Evolutionary conservation across 225 moss, liverwort and hornwort species (phyloP), one percentile per base, ranked within the genome.

Genomic region (Anthoceros angustus): DNA sequence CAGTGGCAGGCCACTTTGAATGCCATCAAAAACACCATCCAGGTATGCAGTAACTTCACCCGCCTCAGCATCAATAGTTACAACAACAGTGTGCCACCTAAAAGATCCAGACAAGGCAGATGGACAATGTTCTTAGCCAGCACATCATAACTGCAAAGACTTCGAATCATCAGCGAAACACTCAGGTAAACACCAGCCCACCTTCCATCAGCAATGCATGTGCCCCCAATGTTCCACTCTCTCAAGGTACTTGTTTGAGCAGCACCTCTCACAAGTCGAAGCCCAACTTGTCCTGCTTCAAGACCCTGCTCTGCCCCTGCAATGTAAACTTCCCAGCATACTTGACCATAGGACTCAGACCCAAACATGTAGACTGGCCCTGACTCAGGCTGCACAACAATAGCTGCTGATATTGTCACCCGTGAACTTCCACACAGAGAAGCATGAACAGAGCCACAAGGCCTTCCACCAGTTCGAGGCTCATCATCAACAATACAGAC

Each of bases 291-390:
- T 66, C 95, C 95, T 68, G 95, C 95, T 73, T 98, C 95, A 62
- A 98, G 75, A 43, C 95, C 95, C 70, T 98, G 92, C 67, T 98
- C 91, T 25, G 95, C 95, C 67, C 95, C 95, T 42, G 95, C 95
- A 71, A 98, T 87, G 64, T 92, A 71, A 63, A 98, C 84, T 74
- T 98, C 95, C 92, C 88, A 98, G 82, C 95, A 98, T 43, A 89
- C 84, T 46, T 85, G 82, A 73, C 87, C 76, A 25, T 77, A 85
- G 62, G 80, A 79, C 77, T 98, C 95, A 63, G 89, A 86, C 18
- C 92, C 95, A 41, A 98, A 71, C 61, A 98, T 75, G 70, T 91
- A 98, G 65, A 98, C 86, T 42, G 92, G 95, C 73, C 95, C 95
- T 10, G 95, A 98, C 75, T 98, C 95, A 64, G 95, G 92, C 78